Conservation (phyloP, 805 yeast genomes). For the Monosporozyma aerobia region DNA sequence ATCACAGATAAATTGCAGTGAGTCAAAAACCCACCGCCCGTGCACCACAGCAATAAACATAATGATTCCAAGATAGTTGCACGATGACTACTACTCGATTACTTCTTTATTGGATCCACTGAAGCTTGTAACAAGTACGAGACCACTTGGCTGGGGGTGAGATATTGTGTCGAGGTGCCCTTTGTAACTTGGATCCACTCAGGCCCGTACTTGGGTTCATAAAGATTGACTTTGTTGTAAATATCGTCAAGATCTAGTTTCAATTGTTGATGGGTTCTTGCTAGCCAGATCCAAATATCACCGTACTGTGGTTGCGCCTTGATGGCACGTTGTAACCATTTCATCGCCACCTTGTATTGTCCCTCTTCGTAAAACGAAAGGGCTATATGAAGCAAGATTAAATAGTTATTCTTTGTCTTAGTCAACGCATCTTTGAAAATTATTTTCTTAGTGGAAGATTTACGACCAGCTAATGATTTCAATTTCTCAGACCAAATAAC, state of each 20-base stretch:
- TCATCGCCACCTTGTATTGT: constrained; percentile 50
- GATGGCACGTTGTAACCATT: constrained; percentile 69
- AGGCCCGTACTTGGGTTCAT: constrained; percentile 54
- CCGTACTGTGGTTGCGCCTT: constrained; percentile 51
- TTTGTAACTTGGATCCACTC: constrained; percentile 49
- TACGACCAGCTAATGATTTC: constrained; percentile 29
- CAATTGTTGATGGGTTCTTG: constrained; percentile 35
- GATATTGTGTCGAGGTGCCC: constrained; percentile 37
- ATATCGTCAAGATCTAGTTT: constrained; percentile 9
- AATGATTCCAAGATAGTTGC: not conserved
- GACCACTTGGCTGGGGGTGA: constrained; percentile 31
- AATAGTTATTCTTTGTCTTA: constrained; percentile 50
- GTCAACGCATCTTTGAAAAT: constrained; percentile 63
- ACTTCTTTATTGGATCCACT: not conserved
- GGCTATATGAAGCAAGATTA: constrained; percentile 57
- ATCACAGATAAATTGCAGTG: not conserved
- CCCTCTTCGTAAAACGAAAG: constrained; percentile 57
- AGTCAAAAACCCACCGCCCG: not conserved
- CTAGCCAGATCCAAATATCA: constrained; percentile 67
- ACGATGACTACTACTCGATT: not conserved
- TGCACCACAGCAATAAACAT: constrained; percentile 1
- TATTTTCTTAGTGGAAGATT: constrained; percentile 45
- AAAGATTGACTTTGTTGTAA: constrained; percentile 28
- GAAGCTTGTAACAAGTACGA: not conserved
- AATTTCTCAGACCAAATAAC: constrained; percentile 60